phyloP scores from a whole-genome alignment of 805 yeast genomes.

The Wickerhamomyces canadensis region DNA sequence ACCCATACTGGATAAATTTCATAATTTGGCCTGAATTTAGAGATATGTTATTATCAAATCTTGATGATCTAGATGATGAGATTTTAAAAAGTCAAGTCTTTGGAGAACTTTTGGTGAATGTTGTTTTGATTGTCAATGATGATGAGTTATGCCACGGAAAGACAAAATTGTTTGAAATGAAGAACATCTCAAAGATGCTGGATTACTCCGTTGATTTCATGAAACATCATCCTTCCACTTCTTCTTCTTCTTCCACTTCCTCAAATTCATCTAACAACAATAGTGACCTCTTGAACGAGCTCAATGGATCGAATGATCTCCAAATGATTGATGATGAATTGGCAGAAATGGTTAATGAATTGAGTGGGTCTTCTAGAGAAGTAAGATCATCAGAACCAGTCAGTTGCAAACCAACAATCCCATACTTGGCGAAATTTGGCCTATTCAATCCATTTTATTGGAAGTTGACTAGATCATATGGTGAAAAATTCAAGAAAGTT shows the following conservation, averaged over 20 bases:
- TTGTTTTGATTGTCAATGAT: constrained; percentile 5
- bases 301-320: too few species aligned
- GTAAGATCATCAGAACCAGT: not conserved
- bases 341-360: not conserved
- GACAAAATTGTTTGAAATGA: constrained; percentile 1
- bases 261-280: not conserved
- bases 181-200: not conserved
- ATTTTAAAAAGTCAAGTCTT: constrained; percentile 1
- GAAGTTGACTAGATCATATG: constrained; percentile 9
- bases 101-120: constrained; percentile 9
- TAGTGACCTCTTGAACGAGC: too few species aligned
- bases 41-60: constrained; percentile 5
- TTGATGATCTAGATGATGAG: constrained; percentile 4
- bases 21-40: constrained; percentile 13
- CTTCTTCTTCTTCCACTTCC: too few species aligned
- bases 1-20: constrained; percentile 13
- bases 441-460: constrained; percentile 8
- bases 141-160: not conserved
- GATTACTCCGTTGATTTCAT: not conserved
- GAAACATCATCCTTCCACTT: too few species aligned
- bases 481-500: constrained; percentile 6
- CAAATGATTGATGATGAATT: too few species aligned
- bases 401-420: constrained; percentile 1
- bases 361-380: not conserved
- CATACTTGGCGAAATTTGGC: constrained; percentile 1